Conservation (phyloP, 148 eudicot species). For the Heliosperma pusillum region DNA sequence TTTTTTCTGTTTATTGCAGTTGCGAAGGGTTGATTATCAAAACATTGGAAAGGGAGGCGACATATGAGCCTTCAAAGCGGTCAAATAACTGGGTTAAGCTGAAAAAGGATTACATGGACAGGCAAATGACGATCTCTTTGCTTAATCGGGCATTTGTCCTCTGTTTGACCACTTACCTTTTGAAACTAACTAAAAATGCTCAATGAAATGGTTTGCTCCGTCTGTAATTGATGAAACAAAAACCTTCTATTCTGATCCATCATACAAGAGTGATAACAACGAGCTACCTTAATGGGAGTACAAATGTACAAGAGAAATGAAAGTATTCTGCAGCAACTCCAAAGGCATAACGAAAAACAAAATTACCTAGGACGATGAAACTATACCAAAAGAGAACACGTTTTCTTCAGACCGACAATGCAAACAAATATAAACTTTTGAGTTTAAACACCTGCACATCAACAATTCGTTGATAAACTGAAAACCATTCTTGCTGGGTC, state of each 20-base stretch:
- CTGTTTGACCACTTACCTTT: not conserved
- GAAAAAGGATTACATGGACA: slow-evolving; percentile 95
- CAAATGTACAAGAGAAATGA: not conserved
- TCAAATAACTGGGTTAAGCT: slow-evolving; percentile 93
- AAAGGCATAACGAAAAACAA: not conserved
- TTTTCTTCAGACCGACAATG: not conserved
- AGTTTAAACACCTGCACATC: not conserved
- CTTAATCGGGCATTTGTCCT: slow-evolving; percentile 13
- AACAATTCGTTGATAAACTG: slow-evolving; percentile 3
- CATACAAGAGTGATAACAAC: not conserved
- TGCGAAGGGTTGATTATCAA: slow-evolving; percentile 94
- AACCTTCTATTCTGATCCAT: not conserved
- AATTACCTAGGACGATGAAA: not conserved
- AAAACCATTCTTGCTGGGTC: not conserved
- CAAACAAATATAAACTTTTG: slow-evolving; percentile 1
- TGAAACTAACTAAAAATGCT: not conserved
- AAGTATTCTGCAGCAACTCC: not conserved
- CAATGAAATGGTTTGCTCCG: not conserved
- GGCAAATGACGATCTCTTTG: slow-evolving; percentile 35
- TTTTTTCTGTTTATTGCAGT: slow-evolving; percentile 35
- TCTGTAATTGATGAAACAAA: not conserved
- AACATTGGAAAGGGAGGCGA: slow-evolving; percentile 84
- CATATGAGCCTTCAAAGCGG: slow-evolving; percentile 95
- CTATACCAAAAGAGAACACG: not conserved
- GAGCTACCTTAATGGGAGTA: not conserved